Base-by-base conservation (phyloP, 192 early-diverging fungal species). In the Podila verticillata region DNA sequence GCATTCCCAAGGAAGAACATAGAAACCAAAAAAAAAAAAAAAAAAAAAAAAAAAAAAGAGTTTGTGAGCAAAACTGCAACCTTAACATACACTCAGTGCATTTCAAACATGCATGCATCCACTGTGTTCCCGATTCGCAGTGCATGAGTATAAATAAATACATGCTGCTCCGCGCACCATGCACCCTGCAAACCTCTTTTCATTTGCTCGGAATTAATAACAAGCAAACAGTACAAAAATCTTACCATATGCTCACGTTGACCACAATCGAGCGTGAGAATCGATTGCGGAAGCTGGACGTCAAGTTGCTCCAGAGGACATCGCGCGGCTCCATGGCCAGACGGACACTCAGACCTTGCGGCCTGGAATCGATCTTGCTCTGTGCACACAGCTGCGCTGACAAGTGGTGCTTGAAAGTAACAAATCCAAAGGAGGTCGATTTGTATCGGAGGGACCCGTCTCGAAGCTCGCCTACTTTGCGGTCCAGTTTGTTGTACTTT, bases 251-350 rank as follows among this genome's bases (percentile, higher is more conserved):
- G 35, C 87, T 74, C 36, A 87, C 56, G 31, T 82, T 84, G 4
- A 87, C 87, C 3, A 88, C 59, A 7, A 89, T 6, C 26, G 74
- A 75, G 24, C 89, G 74, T 19, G 79, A 64, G 20, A 85, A 69
- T 17, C 84, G 81, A 36, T 83, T 79, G 3, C 83, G 75, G 39
- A 89, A 84, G 20, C 63, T 66, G 51, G 73, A 61, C 8, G 74
- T 82, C 62, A 91, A 70, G 59, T 85, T 85, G 24, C 83, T 68
- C 91, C 91, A 92, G 7, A 91, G 62, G 4, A 92, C 69, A 67
- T 92, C 91, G 62, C 91, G 72, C 17, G 91, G 91, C 44, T 92
- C 91, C 17, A 90, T 90, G 10, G 89, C 89, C 67, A 86, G 64
- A 30, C 61, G 68, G 17, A 87, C 89, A 56, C 82, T 84, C 57